Conservation (phyloP, 495 filamentous ascomycete genomes). For the Penicillium daleae region DNA sequence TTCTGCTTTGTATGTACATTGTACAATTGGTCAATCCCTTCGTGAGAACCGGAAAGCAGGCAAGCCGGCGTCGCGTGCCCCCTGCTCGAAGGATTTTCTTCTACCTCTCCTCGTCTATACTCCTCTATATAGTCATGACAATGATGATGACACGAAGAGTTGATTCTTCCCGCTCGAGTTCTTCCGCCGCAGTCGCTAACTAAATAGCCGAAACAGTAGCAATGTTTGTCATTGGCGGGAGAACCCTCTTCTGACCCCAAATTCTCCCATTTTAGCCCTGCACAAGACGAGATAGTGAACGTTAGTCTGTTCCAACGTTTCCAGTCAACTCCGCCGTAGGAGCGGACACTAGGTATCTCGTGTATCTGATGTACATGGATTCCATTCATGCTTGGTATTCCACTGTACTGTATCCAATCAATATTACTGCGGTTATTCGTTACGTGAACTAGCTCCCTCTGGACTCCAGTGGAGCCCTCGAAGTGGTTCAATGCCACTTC, state of each 20-base stretch:
- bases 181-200: neutral
- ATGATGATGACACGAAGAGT: neutral
- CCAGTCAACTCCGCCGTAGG: neutral
- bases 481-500: slow-evolving; percentile 28
- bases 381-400: neutral
- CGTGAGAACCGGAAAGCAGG: neutral
- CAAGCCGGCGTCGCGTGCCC: neutral
- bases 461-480: slow-evolving; percentile 29
- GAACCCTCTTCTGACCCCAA: slow-evolving; percentile 5
- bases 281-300: slow-evolving; percentile 1
- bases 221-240: slow-evolving; percentile 20
- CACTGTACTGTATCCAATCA: slow-evolving; percentile 3
- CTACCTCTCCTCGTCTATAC: neutral
- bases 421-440: slow-evolving; percentile 10
- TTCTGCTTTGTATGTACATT: neutral
- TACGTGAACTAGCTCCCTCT: slow-evolving; percentile 32
- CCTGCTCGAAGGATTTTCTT: neutral
- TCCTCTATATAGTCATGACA: neutral
- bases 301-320: neutral
- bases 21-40: neutral
- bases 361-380: too few relatives aligned
- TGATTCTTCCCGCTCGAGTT: neutral
- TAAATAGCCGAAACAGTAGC: slow-evolving; percentile 19
- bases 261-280: neutral
- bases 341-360: neutral